Percentiles rank a stretch among this genome's conserved stretches.
Conservation (phyloP, 2,329 filamentous ascomycete genomes). For the Fusarium agapanthi region DNA sequence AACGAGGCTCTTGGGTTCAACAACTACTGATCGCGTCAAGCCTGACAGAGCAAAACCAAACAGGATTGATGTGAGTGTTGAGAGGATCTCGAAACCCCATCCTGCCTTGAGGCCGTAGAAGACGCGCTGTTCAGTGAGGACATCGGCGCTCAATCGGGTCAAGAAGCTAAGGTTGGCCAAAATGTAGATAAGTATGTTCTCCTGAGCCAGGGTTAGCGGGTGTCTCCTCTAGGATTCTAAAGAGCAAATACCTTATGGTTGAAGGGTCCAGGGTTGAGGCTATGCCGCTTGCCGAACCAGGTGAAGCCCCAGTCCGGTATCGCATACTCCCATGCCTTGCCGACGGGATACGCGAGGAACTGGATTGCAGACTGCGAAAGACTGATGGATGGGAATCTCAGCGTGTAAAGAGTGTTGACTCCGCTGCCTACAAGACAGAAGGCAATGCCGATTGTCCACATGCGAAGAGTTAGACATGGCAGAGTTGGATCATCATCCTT, state of each 20-base stretch:
- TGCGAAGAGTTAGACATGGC: slow-evolving; percentile 49
- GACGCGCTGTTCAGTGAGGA: slow-evolving; percentile 48
- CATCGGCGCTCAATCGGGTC: slow-evolving; percentile 48
- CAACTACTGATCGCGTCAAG: slow-evolving; percentile 53
- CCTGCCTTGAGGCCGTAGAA: slow-evolving; percentile 55
- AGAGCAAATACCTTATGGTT: slow-evolving; percentile 42
- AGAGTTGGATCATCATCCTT: slow-evolving; percentile 40
- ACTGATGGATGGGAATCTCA: slow-evolving; percentile 47
- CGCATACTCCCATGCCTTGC: slow-evolving; percentile 48
- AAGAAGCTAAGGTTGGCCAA: slow-evolving; percentile 64
- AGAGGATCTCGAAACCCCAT: slow-evolving; percentile 59
- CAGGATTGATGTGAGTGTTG: slow-evolving; percentile 59
- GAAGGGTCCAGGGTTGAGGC: slow-evolving; percentile 53
- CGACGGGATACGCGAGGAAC: slow-evolving; percentile 55
- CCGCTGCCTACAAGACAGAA: slow-evolving; percentile 50
- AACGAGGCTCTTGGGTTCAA: slow-evolving; percentile 58
- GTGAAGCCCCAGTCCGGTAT: slow-evolving; percentile 45
- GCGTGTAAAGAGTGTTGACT: slow-evolving; percentile 53
- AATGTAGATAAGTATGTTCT: slow-evolving; percentile 64
- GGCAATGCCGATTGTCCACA: slow-evolving; percentile 51
- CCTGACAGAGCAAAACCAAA: slow-evolving; percentile 63
- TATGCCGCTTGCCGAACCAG: slow-evolving; percentile 36
- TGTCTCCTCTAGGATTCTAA: rapidly evolving
- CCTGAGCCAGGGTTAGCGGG: slow-evolving; percentile 31
- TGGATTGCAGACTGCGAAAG: slow-evolving; percentile 50